These are phyloP conservation scores for Saturnispora quitensis DNA, from an alignment of 805 yeast species.

Conservation along the genomic window DNA sequence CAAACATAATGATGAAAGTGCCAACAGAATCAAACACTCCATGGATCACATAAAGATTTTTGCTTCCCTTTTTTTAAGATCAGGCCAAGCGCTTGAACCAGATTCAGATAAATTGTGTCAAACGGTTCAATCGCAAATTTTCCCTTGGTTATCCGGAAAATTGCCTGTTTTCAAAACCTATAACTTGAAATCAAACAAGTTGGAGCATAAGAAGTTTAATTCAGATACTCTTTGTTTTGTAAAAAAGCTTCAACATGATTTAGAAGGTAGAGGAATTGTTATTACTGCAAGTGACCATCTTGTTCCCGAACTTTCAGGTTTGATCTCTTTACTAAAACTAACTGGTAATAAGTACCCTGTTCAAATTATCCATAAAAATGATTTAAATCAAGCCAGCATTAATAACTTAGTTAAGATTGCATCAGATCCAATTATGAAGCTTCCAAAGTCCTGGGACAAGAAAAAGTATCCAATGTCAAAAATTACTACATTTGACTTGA, in stretches of 20 bases:
- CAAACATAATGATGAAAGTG: conserved; percentile 18
- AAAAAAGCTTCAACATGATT: conserved; percentile 21
- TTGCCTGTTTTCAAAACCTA: conserved; percentile 32
- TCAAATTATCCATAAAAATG: conserved; percentile 34
- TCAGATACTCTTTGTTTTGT: conserved; percentile 19
- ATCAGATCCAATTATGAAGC: conserved; percentile 25
- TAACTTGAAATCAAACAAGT: conserved; percentile 15
- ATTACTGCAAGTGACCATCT: conserved; percentile 40
- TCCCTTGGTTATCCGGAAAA: conserved; percentile 34
- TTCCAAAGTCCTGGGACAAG: conserved; percentile 18
- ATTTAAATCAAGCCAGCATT: conserved; percentile 28
- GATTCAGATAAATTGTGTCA: conserved; percentile 11
- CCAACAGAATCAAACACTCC: conserved; percentile 18
- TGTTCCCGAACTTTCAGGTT: conserved; percentile 37
- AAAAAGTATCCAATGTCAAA: conserved; percentile 15
- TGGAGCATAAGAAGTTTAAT: not conserved
- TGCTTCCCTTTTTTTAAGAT: conserved; percentile 17
- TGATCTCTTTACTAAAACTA: conserved; percentile 41
- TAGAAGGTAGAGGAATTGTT: conserved; percentile 45
- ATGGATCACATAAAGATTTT: conserved; percentile 23
- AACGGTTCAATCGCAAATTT: conserved; percentile 21
- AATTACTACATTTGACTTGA: conserved; percentile 20
- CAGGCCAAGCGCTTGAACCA: not conserved
- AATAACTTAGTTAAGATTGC: conserved; percentile 29
- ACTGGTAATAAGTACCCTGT: conserved; percentile 42